Evolutionary conservation across 2,329 filamentous ascomycete species (phyloP).

Genomic region (Cercospora brassicicola): DNA sequence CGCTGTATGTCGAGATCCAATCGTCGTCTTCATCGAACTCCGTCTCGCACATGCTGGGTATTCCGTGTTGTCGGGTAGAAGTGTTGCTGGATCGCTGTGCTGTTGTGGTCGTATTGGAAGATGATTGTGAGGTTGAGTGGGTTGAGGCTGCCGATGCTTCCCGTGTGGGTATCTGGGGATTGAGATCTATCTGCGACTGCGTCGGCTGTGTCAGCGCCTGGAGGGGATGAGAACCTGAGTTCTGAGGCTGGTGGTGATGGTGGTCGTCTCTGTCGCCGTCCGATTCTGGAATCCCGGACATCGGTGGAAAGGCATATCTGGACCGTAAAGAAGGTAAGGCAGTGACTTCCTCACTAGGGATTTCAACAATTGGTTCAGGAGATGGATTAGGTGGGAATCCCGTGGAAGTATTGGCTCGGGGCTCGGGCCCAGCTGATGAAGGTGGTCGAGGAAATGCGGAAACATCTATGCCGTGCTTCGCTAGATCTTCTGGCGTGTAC

Average conservation of each 20-base stretch:
- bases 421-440: constrained; percentile 11
- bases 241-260: neutral
- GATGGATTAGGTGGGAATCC: constrained; percentile 12
- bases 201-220: constrained; percentile 14
- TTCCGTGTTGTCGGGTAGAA: constrained; percentile 18
- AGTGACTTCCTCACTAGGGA: constrained; percentile 15
- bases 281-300: constrained; percentile 19
- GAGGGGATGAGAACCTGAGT: neutral
- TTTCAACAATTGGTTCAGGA: constrained; percentile 12
- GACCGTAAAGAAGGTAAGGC: constrained; percentile 22
- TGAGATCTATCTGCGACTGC: constrained; percentile 21
- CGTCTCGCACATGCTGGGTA: constrained; percentile 30
- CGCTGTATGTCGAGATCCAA: constrained; percentile 33
- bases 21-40: constrained; percentile 31
- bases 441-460: constrained; percentile 11
- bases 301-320: constrained; percentile 21
- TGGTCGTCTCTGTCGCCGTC: constrained; percentile 14
- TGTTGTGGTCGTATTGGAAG: constrained; percentile 14
- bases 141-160: constrained; percentile 8
- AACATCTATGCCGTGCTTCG: constrained; percentile 29
- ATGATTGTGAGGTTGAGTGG: constrained; percentile 15
- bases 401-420: constrained; percentile 14
- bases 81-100: constrained; percentile 18
- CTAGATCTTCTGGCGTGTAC: constrained; percentile 35
- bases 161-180: constrained; percentile 10